These are phyloP conservation scores for Agrostemma githago DNA, from an alignment of 148 eudicot species.

Conservation along the genomic window DNA sequence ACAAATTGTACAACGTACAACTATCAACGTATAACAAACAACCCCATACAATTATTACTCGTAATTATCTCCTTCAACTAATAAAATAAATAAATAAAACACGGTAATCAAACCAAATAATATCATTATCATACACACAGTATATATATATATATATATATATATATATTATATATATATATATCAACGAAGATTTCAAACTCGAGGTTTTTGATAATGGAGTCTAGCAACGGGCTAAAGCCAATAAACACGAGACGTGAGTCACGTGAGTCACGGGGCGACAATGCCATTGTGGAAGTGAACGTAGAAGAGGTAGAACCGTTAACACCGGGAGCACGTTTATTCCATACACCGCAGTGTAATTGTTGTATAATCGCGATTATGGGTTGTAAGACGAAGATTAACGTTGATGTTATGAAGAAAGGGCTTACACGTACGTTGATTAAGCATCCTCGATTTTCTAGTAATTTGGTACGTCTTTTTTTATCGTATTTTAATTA, in stretches of 20 bases:
- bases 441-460: conserved; percentile 55
- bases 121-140: too few relatives aligned
- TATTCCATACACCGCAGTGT: conserved; percentile 37
- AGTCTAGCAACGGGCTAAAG: conserved; percentile 3
- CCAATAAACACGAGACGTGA: conserved; percentile 21
- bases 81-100: background rate
- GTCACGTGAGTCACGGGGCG: too few relatives aligned
- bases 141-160: too few relatives aligned
- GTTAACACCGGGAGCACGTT: conserved; percentile 39
- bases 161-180: too few relatives aligned
- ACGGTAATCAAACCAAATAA: background rate
- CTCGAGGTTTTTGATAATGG: background rate
- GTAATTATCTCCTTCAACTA: background rate
- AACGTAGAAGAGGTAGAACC: conserved; percentile 33
- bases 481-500: too few relatives aligned
- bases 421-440: conserved; percentile 23
- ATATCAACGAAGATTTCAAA: background rate
- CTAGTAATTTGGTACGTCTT: conserved; percentile 37
- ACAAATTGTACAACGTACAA: too few relatives aligned
- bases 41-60: too few relatives aligned
- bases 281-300: background rate
- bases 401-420: conserved; percentile 31
- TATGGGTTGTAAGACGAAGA: conserved; percentile 30
- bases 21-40: too few relatives aligned
- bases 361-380: conserved; percentile 37